Evolutionary conservation across 2,329 filamentous ascomycete species (phyloP), one percentile per base, ranked within the genome.

Genomic region (Parastagonospora avenae): DNA sequence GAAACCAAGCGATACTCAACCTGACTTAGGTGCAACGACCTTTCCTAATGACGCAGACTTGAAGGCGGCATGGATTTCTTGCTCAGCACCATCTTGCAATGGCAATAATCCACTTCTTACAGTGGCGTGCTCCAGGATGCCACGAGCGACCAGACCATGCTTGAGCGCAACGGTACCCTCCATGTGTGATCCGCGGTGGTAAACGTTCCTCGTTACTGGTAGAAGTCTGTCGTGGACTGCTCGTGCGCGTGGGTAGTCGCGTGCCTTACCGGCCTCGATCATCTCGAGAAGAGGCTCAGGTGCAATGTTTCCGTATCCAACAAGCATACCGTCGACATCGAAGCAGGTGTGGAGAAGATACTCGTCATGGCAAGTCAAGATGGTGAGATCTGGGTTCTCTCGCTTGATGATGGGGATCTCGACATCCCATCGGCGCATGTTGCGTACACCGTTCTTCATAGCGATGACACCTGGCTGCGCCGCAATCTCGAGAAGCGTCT

Each of bases 361-460:
- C 60, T 82, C 80, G 57, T 82, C 80, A 55, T 82, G 79, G 52
- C 80, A 82, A 9, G 78, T 80, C 4, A 82, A 68, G 12, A 82
- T 77, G 42, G 80, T 79, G 1, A 82, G 70, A 2, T 80, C 75
- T 0, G 80, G 80, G 4, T 79, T 75, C 58, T 80, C 70, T 24
- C 65, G 64, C 42, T 78, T 76, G 67, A 82, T 81, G 24, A 82
- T 73, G 12, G 80, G 80, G 52, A 82, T 82, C 63, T 82, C 80
- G 0, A 78, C 80, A 44, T 82, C 80, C 80, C 80, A 82, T 14
- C 80, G 77, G n/a, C 78, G 75, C 80, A 82, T 82, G 64, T 82
- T 82, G 46, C 80, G 76, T 8, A 82, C 80, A 15, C 80, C 80
- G 54, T 82, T 82, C 74, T 82, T 82, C 79, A 82, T 82, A 12